Percentiles rank a stretch among this genome's conserved stretches.
phyloP scores from a whole-genome alignment of 371 early-diverging fungal species.

The Rhizopus delemar region DNA sequence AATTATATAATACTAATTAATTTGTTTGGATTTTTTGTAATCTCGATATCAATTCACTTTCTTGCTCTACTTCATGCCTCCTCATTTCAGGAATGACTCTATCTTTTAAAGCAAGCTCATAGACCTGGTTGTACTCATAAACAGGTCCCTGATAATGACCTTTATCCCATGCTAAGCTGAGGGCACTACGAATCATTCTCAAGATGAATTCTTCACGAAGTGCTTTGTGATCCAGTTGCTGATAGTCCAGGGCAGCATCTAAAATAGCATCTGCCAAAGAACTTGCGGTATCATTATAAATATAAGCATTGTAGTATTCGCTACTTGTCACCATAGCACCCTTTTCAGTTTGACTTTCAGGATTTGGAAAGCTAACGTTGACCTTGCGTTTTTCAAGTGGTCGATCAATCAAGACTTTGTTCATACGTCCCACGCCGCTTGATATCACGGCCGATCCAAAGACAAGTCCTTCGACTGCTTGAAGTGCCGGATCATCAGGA shows the following conservation, averaged over 20 bases:
- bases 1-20: neutral
- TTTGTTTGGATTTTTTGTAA: constrained; percentile 11
- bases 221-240: constrained; percentile 26
- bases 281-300: constrained; percentile 42
- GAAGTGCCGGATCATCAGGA: constrained; percentile 49
- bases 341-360: constrained; percentile 21
- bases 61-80: constrained; percentile 45
- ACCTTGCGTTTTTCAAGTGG: constrained; percentile 28
- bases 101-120: constrained; percentile 40
- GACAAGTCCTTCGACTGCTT: constrained; percentile 60
- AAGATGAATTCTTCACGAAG: constrained; percentile 55
- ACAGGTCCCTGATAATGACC: constrained; percentile 44
- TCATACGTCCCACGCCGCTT: constrained; percentile 56
- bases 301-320: constrained; percentile 60
- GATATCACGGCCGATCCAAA: constrained; percentile 65
- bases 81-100: constrained; percentile 29
- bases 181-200: constrained; percentile 55
- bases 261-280: constrained; percentile 45
- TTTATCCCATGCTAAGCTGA: constrained; percentile 61
- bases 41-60: constrained; percentile 28
- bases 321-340: constrained; percentile 39
- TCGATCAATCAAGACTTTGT: constrained; percentile 60
- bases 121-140: constrained; percentile 49
- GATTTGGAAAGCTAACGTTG: constrained; percentile 12
- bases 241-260: constrained; percentile 45